Percentiles rank a stretch among this genome's conserved stretches.
Evolutionary conservation across 2,329 filamentous ascomycete genomes (phyloP).

Genomic region (Xylaria polymorpha): DNA sequence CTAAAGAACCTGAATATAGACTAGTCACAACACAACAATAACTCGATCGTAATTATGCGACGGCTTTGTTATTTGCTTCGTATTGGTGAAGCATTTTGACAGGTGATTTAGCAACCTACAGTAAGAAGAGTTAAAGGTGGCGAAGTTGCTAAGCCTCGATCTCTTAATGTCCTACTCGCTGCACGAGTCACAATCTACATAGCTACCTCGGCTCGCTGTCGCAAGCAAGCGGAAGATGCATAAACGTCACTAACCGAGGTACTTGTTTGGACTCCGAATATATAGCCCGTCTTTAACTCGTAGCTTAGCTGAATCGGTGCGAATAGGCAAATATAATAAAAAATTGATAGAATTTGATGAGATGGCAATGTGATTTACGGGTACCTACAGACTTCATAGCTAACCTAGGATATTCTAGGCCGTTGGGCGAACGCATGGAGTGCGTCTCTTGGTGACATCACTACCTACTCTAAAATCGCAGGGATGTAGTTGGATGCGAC

Average conservation of each 20-base stretch:
- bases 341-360: not conserved
- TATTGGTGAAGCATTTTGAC: not conserved
- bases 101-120: too few species aligned
- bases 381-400: not conserved
- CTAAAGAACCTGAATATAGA: too few species aligned
- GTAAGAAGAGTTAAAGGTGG: not conserved
- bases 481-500: not conserved
- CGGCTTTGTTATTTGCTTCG: not conserved
- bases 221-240: too few species aligned
- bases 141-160: not conserved
- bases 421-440: not conserved
- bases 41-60: too few species aligned
- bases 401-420: too few species aligned
- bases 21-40: too few species aligned
- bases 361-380: not conserved
- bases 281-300: too few species aligned
- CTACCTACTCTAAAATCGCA: not conserved
- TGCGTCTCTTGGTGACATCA: not conserved
- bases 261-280: too few species aligned
- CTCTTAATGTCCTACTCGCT: not conserved
- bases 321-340: not conserved
- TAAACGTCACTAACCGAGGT: not conserved
- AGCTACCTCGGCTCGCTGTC: too few species aligned
- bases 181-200: not conserved
- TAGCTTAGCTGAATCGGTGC: not conserved